Evolutionary conservation across 2,329 filamentous ascomycete species (phyloP).

Genomic region (Emergomyces orientalis): DNA sequence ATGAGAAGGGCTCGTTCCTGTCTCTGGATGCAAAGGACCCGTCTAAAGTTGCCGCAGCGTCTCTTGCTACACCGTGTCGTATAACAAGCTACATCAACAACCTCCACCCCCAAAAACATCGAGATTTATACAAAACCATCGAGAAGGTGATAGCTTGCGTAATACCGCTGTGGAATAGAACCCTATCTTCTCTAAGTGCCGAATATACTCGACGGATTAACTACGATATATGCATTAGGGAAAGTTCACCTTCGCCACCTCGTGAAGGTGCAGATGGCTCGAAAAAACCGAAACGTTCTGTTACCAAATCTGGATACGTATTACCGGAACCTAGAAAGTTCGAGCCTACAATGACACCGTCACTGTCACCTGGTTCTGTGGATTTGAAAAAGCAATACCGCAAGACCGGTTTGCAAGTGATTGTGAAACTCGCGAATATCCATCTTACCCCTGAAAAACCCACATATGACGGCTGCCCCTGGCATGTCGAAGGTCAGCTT

Average conservation of each 20-base stretch:
- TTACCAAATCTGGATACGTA: slow-evolving; percentile 7
- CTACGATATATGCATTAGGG: slow-evolving; percentile 13
- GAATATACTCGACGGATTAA: slow-evolving; percentile 2
- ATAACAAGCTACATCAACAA: slow-evolving; percentile 37
- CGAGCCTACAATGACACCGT: slow-evolving; percentile 3
- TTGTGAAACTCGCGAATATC: slow-evolving; percentile 55
- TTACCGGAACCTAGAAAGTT: slow-evolving; percentile 9
- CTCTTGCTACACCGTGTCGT: slow-evolving; percentile 1
- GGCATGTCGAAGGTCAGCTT: slow-evolving; percentile 42
- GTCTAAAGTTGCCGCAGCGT: slow-evolving; percentile 13
- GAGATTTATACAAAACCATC: slow-evolving; percentile 26
- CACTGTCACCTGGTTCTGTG: slow-evolving; percentile 26
- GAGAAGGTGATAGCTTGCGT: slow-evolving; percentile 25
- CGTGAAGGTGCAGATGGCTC: slow-evolving; percentile 8
- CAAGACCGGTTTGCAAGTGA: slow-evolving; percentile 47
- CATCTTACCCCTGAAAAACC: slow-evolving; percentile 51
- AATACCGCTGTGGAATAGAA: slow-evolving; percentile 30
- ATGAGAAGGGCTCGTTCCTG: slow-evolving; percentile 9
- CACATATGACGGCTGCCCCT: slow-evolving; percentile 38
- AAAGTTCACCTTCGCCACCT: slow-evolving; percentile 14
- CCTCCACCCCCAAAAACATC: slow-evolving; percentile 28
- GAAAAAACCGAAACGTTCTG: slow-evolving; percentile 8
- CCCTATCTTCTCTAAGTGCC: slow-evolving; percentile 17
- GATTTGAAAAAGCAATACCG: slow-evolving; percentile 24
- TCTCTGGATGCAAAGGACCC: not conserved